Base-by-base conservation (phyloP, 2,329 filamentous ascomycete species). In the Colletotrichum costaricense region DNA sequence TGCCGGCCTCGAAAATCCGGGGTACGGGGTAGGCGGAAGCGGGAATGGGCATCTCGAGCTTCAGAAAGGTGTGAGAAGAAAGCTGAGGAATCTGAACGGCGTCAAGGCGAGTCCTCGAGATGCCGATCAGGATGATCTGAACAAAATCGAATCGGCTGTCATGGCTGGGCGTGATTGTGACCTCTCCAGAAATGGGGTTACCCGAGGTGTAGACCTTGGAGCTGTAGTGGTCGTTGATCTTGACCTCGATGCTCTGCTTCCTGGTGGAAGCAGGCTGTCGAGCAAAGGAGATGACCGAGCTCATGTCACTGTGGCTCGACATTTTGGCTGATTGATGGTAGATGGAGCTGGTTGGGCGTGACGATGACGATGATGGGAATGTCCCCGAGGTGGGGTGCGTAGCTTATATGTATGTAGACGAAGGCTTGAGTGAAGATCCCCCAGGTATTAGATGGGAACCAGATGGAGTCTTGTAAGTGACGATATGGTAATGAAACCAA, bases 131-230 rank as follows among this genome's bases (percentile, higher is more conserved):
- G 59, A 88, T 76, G 75, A 91, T 86, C 76, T 90, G 86, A 65
- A 91, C 79, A 42, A 79, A 78, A 76, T 89, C 86, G 79, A 90
- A 90, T 26, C 80, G 81, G 22, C 85, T 83, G 76, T 89, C 85
- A 60, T 82, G 83, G 56, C 79, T 79, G 11, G 86, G 80, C 46
- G 79, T 84, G 78, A 91, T 84, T 69, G 82, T 79, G 74, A 87
- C 87, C 55, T 85, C 81, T 66, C 89, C 89, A 11, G 83, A 81
- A 62, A 91, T 81, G 74, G 84, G 80, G 16, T 88, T 88, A n/a
- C 85, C 84, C 0, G 88, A 87, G 5, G 87, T 89, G 80, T 90
- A 91, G 59, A 89, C 84, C 79, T 88, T 89, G 78, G 87, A 85
- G 74, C 76, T 84, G 80, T 85, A 90, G 82, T 91, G 87, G 79